Evolutionary conservation across 495 filamentous ascomycete genomes (phyloP), one percentile per base, ranked within the genome.

Genomic region (Penicillium paradoxum): DNA sequence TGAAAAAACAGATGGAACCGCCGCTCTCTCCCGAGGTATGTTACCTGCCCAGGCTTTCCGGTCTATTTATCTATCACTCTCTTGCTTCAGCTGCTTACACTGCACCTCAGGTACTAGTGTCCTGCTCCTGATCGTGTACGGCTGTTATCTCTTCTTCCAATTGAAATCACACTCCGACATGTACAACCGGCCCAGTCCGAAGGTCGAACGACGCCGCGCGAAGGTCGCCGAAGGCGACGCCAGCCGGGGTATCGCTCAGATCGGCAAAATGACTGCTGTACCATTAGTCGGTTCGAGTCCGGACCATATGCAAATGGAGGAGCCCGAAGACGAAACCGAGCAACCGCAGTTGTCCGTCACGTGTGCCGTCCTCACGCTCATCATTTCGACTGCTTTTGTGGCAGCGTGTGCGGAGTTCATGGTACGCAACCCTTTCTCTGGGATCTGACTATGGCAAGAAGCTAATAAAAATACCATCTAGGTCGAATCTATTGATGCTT

Each of bases 391-490:
- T 6, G 83, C 83, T 13, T 73, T 96, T 30, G 88, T 97, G 46
- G 91, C 86, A 15, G 73, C 95, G 32, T 96, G 91, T 64, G 88
- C 91, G 15, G 91, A 97, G 64, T 95, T 83, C 65, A 90, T 97
- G 83, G 90, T 72, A 61, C 13, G 46, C 13, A 36, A n/a, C n/a
- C 36, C 34, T 36, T 24, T 24, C 19, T n/a, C 6, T 7, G 19
- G 1, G 6, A 2, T 22, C 36, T 4, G 29, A 17, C 11, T 42
- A 15, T 42, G 13, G 21, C 0, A 24, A 18, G 14, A 15, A 9
- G 39, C 39, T 42, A 19, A 42, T 42, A 7, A 0, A 15, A 32
- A 7, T 42, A 27, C 7, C 47, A n/a, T 21, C 5, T 39, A 70
- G 69, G 71, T 95, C 18, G 74, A 82, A 50, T 82, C 83, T 38